These are phyloP conservation scores for Talaromyces sp. DNA, from an alignment of 2,329 filamentous ascomycete species.

Conservation along the genomic window DNA sequence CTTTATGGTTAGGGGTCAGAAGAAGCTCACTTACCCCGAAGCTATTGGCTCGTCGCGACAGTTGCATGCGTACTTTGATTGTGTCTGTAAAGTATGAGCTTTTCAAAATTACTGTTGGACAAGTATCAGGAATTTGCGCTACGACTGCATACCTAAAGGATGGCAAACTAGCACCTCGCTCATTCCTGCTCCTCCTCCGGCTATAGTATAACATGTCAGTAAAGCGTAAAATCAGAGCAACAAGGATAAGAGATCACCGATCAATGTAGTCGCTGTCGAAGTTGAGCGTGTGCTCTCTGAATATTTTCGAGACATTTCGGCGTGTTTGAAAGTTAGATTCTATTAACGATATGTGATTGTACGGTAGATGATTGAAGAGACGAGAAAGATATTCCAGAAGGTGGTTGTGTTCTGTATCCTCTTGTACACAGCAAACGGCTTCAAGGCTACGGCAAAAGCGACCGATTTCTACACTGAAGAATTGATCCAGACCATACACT, in stretches of 20 bases:
- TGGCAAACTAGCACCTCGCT: slow-evolving; percentile 98
- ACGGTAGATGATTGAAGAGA: not conserved
- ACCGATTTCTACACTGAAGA: not conserved
- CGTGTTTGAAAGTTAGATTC: not conserved
- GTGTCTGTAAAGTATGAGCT: slow-evolving; percentile 59
- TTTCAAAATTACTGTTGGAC: not conserved
- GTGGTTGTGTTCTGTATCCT: not conserved
- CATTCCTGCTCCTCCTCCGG: slow-evolving; percentile 95
- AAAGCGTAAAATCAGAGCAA: not conserved
- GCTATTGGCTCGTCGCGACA: slow-evolving; percentile 76
- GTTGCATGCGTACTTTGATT: slow-evolving; percentile 99
- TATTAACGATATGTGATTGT: not conserved
- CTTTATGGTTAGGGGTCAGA: too few species aligned
- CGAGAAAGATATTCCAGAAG: not conserved
- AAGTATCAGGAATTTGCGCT: slow-evolving; percentile 18
- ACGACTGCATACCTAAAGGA: slow-evolving; percentile 66
- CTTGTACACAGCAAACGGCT: not conserved
- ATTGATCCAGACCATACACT: not conserved
- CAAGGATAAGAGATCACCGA: not conserved
- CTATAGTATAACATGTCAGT: slow-evolving; percentile 48
- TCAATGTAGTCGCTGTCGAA: not conserved
- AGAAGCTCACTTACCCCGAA: slow-evolving; percentile 61
- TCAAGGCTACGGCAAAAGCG: not conserved
- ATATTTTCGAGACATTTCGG: not conserved
- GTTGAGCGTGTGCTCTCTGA: not conserved